phyloP scores from a whole-genome alignment of 2,329 filamentous ascomycete genomes.

The Cucurbitaria berberidis region DNA sequence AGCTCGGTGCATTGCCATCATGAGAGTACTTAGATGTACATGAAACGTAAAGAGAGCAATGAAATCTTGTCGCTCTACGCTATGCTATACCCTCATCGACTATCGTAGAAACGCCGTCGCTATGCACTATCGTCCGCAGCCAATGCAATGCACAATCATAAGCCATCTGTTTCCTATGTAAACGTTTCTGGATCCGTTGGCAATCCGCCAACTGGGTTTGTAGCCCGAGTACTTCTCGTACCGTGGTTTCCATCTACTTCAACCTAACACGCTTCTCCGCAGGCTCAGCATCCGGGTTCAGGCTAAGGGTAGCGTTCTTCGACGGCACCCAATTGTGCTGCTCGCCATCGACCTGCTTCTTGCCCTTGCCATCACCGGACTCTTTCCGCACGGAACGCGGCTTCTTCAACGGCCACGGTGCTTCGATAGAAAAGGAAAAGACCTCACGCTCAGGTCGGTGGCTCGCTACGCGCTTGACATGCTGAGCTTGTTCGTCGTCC shows the following conservation, averaged over 20 bases:
- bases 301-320: conserved; percentile 3
- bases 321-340: conserved; percentile 28
- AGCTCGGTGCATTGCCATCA: too few relatives aligned
- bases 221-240: background rate
- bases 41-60: too few relatives aligned
- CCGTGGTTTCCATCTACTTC: conserved; percentile 5
- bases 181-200: too few relatives aligned
- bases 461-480: conserved; percentile 20
- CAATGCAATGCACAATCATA: background rate
- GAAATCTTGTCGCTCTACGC: background rate
- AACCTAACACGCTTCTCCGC: conserved; percentile 33
- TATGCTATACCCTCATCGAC: background rate
- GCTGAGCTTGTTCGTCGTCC: conserved; percentile 11
- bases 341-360: conserved; percentile 6
- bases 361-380: background rate
- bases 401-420: conserved; percentile 36
- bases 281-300: conserved; percentile 16
- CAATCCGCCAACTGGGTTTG: too few relatives aligned
- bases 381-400: conserved; percentile 11
- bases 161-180: background rate
- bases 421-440: conserved; percentile 46
- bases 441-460: conserved; percentile 36
- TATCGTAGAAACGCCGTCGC: conserved; percentile 6
- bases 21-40: too few relatives aligned
- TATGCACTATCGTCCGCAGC: background rate